A percentile compares a stretch with the other conserved stretches of the same genome.
Evolutionary conservation across 208 protist genomes (phyloP).

Genomic region (Leishmania martiniquensis): DNA sequence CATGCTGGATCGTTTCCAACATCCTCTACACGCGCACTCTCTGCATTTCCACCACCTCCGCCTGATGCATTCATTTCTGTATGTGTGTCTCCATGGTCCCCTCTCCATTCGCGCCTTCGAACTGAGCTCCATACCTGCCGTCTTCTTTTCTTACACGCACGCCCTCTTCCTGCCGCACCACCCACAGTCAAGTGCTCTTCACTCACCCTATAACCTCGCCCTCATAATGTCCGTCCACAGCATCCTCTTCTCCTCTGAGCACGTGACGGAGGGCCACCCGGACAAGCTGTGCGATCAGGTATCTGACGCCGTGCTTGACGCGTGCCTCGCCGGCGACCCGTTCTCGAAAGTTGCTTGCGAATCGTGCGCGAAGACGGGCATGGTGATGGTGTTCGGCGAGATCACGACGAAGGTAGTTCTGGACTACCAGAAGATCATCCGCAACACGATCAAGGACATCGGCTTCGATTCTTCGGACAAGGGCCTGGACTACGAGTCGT

Average conservation of each 20-base stretch:
- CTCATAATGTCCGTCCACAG: slow-evolving; percentile 72
- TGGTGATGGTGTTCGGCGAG: slow-evolving; percentile 99
- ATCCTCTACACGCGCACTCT: background rate
- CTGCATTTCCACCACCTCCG: background rate
- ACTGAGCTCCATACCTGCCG: background rate
- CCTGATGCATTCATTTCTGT: background rate
- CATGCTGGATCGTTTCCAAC: background rate
- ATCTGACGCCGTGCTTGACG: slow-evolving; percentile 99
- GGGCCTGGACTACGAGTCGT: slow-evolving; percentile 99
- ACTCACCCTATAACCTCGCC: slow-evolving; percentile 3
- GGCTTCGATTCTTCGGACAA: slow-evolving; percentile 96
- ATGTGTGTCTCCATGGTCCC: background rate
- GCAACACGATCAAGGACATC: slow-evolving; percentile 97
- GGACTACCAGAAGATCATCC: slow-evolving; percentile 98
- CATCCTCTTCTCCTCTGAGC: slow-evolving; percentile 99
- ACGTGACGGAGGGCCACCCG: slow-evolving; percentile 99
- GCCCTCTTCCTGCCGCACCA: background rate
- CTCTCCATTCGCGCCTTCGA: background rate
- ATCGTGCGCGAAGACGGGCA: slow-evolving; percentile 98
- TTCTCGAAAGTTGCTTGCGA: slow-evolving; percentile 99
- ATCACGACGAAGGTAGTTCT: slow-evolving; percentile 98
- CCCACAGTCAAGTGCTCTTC: background rate
- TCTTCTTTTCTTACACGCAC: background rate
- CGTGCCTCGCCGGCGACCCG: slow-evolving; percentile 97
- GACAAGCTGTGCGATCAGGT: slow-evolving; percentile 99